Evolutionary conservation across 2,329 filamentous ascomycete genomes (phyloP), one percentile per base, ranked within the genome.

Genomic region (Alternaria triticimaculans): DNA sequence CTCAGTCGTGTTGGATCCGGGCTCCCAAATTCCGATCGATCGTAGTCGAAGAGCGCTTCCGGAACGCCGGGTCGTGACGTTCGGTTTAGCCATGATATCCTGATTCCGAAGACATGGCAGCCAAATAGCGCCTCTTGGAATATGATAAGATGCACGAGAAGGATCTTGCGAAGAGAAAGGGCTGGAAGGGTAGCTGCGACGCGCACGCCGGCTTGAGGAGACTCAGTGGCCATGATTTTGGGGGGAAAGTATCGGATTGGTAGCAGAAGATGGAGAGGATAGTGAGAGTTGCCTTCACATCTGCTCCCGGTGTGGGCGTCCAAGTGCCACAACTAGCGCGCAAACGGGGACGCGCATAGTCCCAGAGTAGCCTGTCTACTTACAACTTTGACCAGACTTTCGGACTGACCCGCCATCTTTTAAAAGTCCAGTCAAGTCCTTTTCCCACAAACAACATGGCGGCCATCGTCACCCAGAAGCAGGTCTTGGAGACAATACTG

Each of bases 81-180:
- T 48, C 14, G 46, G 9, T 49, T 49, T 14, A 41, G 4, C 21
- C 21, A 49, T 11, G 20, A 23, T 49, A 5, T 14, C n/a, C 5
- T 44, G 3, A 5, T 43, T 8, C 21, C 23, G 10, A 20, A 18
- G 21, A 55, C 14, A 18, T 25, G 53, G 21, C 23, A 50, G 10
- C 44, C 21, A 5, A 58, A 58, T 20, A 58, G 20, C n/a, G 45
- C 55, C 20, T 58, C 44, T 21, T 58, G 55, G 8, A 25, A 58
- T 23, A 58, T 18, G n/a, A 58, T 25, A 18, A 58, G 30, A 21
- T 58, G 45, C 6, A 58, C 30, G 10, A 58, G 30, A 8, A 58
- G 55, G 14, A 58, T 26, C 21, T 58, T 4, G 28, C 21, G 55
- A 33, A 50, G 55, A 21, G 26, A 5, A 18, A 28, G 44, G 28